phyloP scores from a whole-genome alignment of 495 filamentous ascomycete genomes.

The Amniculicola lignicola region DNA sequence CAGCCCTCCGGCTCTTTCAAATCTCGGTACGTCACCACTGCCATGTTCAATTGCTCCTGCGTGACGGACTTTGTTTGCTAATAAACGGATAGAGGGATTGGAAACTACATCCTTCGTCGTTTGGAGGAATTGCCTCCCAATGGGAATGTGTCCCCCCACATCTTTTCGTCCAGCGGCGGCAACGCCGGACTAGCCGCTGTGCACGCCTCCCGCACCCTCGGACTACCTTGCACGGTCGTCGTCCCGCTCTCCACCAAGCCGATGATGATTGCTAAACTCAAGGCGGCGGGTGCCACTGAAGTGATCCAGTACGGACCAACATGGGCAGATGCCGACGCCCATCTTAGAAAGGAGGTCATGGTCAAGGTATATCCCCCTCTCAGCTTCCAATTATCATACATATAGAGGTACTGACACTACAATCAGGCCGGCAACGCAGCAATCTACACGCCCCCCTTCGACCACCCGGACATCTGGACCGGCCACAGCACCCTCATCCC shows the following conservation, averaged over 20 bases:
- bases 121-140: slow-evolving; percentile 41
- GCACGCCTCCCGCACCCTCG: slow-evolving; percentile 66
- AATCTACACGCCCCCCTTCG: slow-evolving; percentile 89
- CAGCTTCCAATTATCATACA: not conserved
- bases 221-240: slow-evolving; percentile 75
- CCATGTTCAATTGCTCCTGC: not conserved
- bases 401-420: not conserved
- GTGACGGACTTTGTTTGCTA: not conserved
- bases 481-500: slow-evolving; percentile 71
- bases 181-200: slow-evolving; percentile 92
- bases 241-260: slow-evolving; percentile 66
- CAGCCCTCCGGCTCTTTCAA: slow-evolving; percentile 96
- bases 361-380: slow-evolving; percentile 35
- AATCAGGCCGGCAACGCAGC: slow-evolving; percentile 44
- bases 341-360: slow-evolving; percentile 63
- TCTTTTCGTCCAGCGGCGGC: slow-evolving; percentile 85
- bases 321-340: slow-evolving; percentile 75
- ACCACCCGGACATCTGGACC: slow-evolving; percentile 80
- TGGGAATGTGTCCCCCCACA: slow-evolving; percentile 55
- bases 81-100: slow-evolving; percentile 60
- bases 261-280: slow-evolving; percentile 72
- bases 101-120: slow-evolving; percentile 69
- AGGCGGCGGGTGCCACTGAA: slow-evolving; percentile 60
- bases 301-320: slow-evolving; percentile 69
- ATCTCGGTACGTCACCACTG: slow-evolving; percentile 57